Evolutionary conservation across 257 asterid species (phyloP), one percentile per base, ranked within the genome.

Genomic region (Solanum medicagineum): DNA sequence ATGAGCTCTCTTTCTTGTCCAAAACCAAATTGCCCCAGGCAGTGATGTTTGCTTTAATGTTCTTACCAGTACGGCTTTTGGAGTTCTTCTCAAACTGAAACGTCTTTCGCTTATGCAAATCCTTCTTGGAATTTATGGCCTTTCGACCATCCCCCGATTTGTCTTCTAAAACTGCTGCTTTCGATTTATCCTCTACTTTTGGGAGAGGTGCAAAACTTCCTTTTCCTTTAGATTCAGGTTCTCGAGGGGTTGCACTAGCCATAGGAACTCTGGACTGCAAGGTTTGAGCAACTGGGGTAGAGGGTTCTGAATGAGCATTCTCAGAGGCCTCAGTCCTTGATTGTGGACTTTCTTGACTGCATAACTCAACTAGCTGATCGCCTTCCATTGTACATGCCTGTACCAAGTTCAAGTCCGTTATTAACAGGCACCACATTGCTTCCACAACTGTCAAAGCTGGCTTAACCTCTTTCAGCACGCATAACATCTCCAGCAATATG

Each of bases 401-500:
- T 54, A 90, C 87, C n/a, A 96, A 92, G 89, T 93, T 93, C 69
- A 92, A 85, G 87, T 95, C 99, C 42, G 90, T 89, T 85, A 96
- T 74, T 57, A 96, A 89, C 44, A 96, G 90, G 84, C 86, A 85
- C 98, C 98, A 95, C 97, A 93, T 92, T 42, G 95, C 95, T 85
- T 96, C 97, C 9, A 87, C 86, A 81, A 95, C 85, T 14, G 93
- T 88, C 85, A 92, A 85, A 44, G 81, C 79, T 4, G 97, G 95
- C 84, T 90, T 89, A 85, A 94, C 91, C 89, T 93, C 97, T 84
- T 93, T 92, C 84, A 96, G 89, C 45, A 93, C 94, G 53, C 89
- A 89, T 81, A 95, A 81, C 98, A 96, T 96, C 92, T 96, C 99
- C 49, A 93, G 84, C 73, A 96, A 84, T 2, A 94, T 92, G 87